phyloP scores from a whole-genome alignment of 306 rosid species.

The Inga leiocalycina region DNA sequence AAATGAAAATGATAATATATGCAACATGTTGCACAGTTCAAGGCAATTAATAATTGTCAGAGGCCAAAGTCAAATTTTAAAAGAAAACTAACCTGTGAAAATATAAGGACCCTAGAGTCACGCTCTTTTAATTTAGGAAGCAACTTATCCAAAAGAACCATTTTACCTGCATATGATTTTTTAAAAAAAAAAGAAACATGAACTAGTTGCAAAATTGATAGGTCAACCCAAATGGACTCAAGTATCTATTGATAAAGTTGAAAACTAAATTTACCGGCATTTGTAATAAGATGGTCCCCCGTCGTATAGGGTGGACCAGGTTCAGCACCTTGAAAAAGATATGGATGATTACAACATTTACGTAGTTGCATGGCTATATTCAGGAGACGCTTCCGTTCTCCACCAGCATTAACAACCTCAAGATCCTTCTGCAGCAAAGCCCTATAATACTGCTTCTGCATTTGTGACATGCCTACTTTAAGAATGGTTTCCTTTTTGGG shows the following conservation, averaged over 20 bases:
- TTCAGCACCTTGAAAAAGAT: slow-evolving; percentile 99
- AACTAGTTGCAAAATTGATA: background rate
- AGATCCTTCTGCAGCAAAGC: slow-evolving; percentile 98
- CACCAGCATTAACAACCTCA: slow-evolving; percentile 99
- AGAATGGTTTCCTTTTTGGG: slow-evolving; percentile 98
- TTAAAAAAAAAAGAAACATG: background rate
- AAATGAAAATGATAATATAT: slow-evolving; percentile 1
- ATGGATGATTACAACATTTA: slow-evolving; percentile 96
- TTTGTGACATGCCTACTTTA: slow-evolving; percentile 96
- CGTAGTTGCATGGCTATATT: slow-evolving; percentile 99
- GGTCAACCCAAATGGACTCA: slow-evolving; percentile 8
- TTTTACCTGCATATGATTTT: slow-evolving; percentile 62
- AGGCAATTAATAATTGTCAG: slow-evolving; percentile 4
- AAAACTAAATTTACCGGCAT: slow-evolving; percentile 69
- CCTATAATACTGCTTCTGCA: slow-evolving; percentile 94
- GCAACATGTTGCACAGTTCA: slow-evolving; percentile 9
- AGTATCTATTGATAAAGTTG: slow-evolving; percentile 16
- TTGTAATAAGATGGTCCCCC: slow-evolving; percentile 87
- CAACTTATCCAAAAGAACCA: slow-evolving; percentile 98
- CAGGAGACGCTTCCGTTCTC: slow-evolving; percentile 94
- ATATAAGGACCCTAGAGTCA: slow-evolving; percentile 94
- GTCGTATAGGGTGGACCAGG: slow-evolving; percentile 99
- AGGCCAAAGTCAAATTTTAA: slow-evolving; percentile 17
- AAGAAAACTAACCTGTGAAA: slow-evolving; percentile 59
- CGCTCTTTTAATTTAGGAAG: slow-evolving; percentile 97